Evolutionary conservation across 352 stramenopile genomes (phyloP).

Genomic region (Globisporangium paroecandrum): DNA sequence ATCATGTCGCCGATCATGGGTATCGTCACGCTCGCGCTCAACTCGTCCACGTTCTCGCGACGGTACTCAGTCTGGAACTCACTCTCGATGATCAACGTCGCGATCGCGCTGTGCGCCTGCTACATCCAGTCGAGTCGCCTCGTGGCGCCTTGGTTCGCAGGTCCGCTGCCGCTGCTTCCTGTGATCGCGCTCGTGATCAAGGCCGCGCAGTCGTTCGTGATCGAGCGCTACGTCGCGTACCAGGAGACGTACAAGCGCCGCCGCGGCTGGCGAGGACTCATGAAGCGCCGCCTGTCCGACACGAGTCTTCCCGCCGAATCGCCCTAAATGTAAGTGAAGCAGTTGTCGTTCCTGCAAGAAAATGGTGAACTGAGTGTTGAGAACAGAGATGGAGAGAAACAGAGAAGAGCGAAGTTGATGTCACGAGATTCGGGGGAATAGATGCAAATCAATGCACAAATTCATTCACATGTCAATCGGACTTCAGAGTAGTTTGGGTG

Average conservation of each 20-base stretch:
- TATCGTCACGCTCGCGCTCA: conserved; percentile 68
- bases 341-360: not conserved
- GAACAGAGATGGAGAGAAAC: not conserved
- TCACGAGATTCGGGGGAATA: not conserved
- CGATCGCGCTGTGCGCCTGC: conserved; percentile 62
- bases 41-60: conserved; percentile 63
- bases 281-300: conserved; percentile 80
- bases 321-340: conserved; percentile 21
- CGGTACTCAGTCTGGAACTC: conserved; percentile 78
- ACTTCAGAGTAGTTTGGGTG: too few species aligned
- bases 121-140: conserved; percentile 61
- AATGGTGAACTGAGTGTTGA: not conserved
- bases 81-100: conserved; percentile 74
- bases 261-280: conserved; percentile 74
- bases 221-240: conserved; percentile 77
- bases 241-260: conserved; percentile 72
- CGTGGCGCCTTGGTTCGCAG: conserved; percentile 79
- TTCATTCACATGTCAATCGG: not conserved
- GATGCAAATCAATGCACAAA: not conserved
- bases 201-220: conserved; percentile 55
- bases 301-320: conserved; percentile 68
- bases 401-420: not conserved
- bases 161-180: conserved; percentile 64
- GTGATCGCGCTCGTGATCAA: conserved; percentile 66
- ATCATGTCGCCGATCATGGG: conserved; percentile 71